Percentiles rank a stretch among this genome's conserved stretches.
phyloP scores from a whole-genome alignment of 1,139 yeast species.

The Eremothecium gossypii region DNA sequence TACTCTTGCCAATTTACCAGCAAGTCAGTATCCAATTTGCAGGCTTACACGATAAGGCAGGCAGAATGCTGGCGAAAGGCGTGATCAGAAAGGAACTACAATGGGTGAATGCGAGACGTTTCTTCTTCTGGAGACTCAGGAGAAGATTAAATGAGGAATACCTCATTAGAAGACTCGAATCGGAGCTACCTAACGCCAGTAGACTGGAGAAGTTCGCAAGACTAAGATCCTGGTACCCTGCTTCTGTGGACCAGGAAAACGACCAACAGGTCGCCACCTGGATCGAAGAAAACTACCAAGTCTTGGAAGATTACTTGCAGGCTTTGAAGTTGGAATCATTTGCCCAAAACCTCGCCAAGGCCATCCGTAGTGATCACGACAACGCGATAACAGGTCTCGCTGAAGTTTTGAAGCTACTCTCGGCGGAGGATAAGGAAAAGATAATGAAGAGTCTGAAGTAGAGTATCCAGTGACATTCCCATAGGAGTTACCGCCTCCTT shows the following conservation, averaged over 20 bases:
- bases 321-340: conserved; percentile 57
- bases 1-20: conserved; percentile 75
- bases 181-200: conserved; percentile 49
- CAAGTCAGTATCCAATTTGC: conserved; percentile 95
- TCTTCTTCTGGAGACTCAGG: conserved; percentile 98
- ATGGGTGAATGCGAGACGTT: conserved; percentile 85
- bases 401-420: conserved; percentile 50
- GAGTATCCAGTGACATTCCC: neutral
- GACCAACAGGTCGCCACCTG: conserved; percentile 77
- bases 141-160: conserved; percentile 93
- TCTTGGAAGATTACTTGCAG: conserved; percentile 52
- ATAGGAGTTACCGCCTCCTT: no score
- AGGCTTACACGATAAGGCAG: conserved; percentile 93
- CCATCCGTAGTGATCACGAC: conserved; percentile 49
- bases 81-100: conserved; percentile 75
- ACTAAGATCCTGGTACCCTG: conserved; percentile 78
- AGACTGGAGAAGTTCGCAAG: conserved; percentile 80
- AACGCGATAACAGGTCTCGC: conserved; percentile 49
- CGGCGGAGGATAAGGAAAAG: conserved; percentile 52
- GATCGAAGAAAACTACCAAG: conserved; percentile 71
- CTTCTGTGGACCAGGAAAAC: conserved; percentile 58
- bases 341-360: conserved; percentile 51
- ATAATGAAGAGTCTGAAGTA: conserved; percentile 28
- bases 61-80: conserved; percentile 94
- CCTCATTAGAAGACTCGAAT: conserved; percentile 64